Evolutionary conservation across 306 rosid genomes (phyloP).

Genomic region (Corylus heterophylla): DNA sequence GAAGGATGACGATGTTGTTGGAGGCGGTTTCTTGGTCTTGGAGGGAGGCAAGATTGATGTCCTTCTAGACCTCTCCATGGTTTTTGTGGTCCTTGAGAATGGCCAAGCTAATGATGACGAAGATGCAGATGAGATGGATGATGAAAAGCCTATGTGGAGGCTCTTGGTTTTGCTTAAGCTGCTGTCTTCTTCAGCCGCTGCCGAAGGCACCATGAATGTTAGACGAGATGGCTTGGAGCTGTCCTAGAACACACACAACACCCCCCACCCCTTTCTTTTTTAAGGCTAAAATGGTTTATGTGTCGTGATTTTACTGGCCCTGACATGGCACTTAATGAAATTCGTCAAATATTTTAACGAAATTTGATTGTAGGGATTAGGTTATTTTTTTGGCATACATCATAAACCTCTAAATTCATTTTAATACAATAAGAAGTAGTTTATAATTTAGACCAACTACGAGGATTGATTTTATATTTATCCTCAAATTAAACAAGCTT

Average conservation of each 20-base stretch:
- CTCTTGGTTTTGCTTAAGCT: neutral
- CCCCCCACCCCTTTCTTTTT: no score
- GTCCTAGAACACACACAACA: neutral
- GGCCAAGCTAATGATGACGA: slow-evolving; percentile 17
- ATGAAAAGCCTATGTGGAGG: neutral
- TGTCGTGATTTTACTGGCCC: no score
- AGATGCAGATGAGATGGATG: neutral
- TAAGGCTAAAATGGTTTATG: no score
- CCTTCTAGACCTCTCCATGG: slow-evolving; percentile 85
- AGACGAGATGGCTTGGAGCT: neutral
- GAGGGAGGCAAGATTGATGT: slow-evolving; percentile 51
- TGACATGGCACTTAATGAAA: no score
- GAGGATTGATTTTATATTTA: no score
- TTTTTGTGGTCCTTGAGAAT: slow-evolving; percentile 1
- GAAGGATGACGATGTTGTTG: slow-evolving; percentile 38
- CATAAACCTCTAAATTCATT: no score
- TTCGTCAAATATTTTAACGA: no score
- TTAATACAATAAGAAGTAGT: no score
- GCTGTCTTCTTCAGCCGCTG: neutral
- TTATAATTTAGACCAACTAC: no score
- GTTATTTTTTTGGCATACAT: no score
- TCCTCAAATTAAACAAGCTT: no score
- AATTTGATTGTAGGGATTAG: no score
- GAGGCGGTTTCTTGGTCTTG: slow-evolving; percentile 12
- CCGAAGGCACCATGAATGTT: slow-evolving; percentile 19